Percentiles rank a stretch among this genome's conserved stretches.
Evolutionary conservation across 106 monocot species (phyloP).

Genomic region (Hemerocallis citrina): DNA sequence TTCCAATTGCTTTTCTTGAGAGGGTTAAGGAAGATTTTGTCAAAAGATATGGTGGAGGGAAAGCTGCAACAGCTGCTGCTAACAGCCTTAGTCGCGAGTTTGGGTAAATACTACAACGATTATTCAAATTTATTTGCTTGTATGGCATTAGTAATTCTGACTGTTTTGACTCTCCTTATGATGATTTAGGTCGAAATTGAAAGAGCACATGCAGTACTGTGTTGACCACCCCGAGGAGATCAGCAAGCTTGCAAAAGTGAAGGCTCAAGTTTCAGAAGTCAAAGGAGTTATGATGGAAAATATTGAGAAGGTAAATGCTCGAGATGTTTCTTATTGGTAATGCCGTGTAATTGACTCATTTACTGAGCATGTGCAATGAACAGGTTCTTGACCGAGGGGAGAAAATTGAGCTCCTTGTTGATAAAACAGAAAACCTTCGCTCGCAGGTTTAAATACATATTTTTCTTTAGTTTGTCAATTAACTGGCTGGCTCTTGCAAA

Average conservation of each 20-base stretch:
- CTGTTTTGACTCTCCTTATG: background rate
- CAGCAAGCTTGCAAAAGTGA: slow-evolving; percentile 67
- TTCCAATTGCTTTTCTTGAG: slow-evolving; percentile 72
- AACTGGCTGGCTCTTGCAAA: background rate
- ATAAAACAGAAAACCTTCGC: slow-evolving; percentile 73
- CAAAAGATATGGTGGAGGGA: slow-evolving; percentile 70
- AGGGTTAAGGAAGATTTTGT: slow-evolving; percentile 77
- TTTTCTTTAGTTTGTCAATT: background rate
- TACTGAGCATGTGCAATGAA: too few species aligned
- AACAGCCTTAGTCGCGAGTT: slow-evolving; percentile 65
- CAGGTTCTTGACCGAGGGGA: slow-evolving; percentile 81
- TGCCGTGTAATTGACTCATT: too few species aligned
- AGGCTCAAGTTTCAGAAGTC: slow-evolving; percentile 84
- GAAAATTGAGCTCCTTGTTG: slow-evolving; percentile 71
- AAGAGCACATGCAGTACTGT: slow-evolving; percentile 85
- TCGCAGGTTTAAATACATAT: slow-evolving; percentile 37
- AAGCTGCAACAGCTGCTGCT: slow-evolving; percentile 57
- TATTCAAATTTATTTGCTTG: background rate
- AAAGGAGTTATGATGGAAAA: slow-evolving; percentile 87
- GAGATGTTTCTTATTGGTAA: too few species aligned
- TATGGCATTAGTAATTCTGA: background rate
- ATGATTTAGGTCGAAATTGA: slow-evolving; percentile 58
- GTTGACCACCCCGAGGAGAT: slow-evolving; percentile 82
- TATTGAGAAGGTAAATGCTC: slow-evolving; percentile 54
- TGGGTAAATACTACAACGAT: slow-evolving; percentile 42